Percentiles rank a stretch among this genome's conserved stretches.
phyloP scores from a whole-genome alignment of 148 eudicot genomes.

The Limonium bicolor region DNA sequence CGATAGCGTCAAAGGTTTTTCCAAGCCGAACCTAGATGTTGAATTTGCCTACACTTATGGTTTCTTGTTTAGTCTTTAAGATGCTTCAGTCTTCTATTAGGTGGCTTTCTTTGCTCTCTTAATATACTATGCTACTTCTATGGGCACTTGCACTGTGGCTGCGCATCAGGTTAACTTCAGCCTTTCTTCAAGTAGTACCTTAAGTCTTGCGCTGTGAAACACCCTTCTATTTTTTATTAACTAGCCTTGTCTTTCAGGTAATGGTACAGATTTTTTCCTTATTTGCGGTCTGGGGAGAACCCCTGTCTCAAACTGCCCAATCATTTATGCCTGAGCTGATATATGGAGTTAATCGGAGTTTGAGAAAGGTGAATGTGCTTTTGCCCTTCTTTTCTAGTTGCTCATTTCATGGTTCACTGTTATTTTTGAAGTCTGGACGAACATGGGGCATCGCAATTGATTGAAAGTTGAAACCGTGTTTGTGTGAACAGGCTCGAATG shows the following conservation, averaged over 20 bases:
- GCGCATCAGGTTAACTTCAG: slow-evolving; percentile 99
- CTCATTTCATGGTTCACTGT: no score
- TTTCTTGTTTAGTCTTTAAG: not conserved
- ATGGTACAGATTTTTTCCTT: slow-evolving; percentile 61
- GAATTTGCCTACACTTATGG: not conserved
- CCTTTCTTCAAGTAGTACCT: no score
- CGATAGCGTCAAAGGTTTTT: slow-evolving; percentile 82
- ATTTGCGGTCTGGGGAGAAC: slow-evolving; percentile 88
- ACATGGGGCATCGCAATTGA: no score
- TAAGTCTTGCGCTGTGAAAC: no score
- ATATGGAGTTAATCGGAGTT: slow-evolving; percentile 64
- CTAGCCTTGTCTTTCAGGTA: slow-evolving; percentile 30
- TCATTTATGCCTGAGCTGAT: slow-evolving; percentile 96
- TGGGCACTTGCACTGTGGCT: slow-evolving; percentile 81
- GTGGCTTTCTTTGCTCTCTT: slow-evolving; percentile 71
- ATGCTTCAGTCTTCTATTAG: slow-evolving; percentile 13
- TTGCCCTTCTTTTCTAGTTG: not conserved
- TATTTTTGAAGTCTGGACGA: no score
- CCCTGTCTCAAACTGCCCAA: slow-evolving; percentile 95
- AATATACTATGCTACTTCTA: slow-evolving; percentile 73
- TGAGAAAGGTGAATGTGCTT: slow-evolving; percentile 41
- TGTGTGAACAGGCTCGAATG: slow-evolving; percentile 41
- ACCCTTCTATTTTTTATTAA: no score
- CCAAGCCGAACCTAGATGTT: not conserved
- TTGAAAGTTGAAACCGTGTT: not conserved